Conservation (phyloP, 495 filamentous ascomycete species). For the Daldinia concentrica region DNA sequence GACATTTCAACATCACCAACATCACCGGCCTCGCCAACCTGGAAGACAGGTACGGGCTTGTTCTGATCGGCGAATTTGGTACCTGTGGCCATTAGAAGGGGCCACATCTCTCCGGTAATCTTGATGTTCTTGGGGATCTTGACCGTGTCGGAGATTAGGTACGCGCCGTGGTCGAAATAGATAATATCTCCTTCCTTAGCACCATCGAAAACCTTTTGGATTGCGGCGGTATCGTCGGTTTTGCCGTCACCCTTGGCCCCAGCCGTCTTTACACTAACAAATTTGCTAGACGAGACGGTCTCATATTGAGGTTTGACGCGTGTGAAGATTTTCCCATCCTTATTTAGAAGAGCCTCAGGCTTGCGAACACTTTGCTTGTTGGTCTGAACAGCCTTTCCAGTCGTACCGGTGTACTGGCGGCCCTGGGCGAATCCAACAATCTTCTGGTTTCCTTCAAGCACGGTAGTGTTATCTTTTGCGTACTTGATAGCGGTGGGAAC, state of each 20-base stretch:
- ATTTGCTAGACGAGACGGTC: constrained; percentile 61
- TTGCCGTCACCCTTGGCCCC: constrained; percentile 83
- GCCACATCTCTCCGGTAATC: constrained; percentile 92
- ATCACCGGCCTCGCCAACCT: constrained; percentile 83
- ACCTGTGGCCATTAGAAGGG: constrained; percentile 86
- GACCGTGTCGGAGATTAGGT: constrained; percentile 84
- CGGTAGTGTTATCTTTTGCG: constrained; percentile 64
- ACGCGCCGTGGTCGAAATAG: constrained; percentile 93
- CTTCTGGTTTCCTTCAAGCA: constrained; percentile 76
- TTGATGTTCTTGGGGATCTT: constrained; percentile 79
- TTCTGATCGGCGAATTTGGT: constrained; percentile 70
- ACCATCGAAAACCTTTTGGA: constrained; percentile 77
- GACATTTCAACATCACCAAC: constrained; percentile 82
- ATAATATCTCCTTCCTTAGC: constrained; percentile 71
- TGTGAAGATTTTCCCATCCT: constrained; percentile 66
- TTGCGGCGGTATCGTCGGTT: constrained; percentile 72
- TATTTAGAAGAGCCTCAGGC: constrained; percentile 65
- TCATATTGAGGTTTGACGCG: constrained; percentile 81
- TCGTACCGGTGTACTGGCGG: constrained; percentile 64
- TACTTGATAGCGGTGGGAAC: constrained; percentile 61
- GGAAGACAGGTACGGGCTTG: constrained; percentile 77
- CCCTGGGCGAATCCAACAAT: constrained; percentile 81
- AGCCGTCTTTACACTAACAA: constrained; percentile 76
- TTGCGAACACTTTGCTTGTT: constrained; percentile 61
- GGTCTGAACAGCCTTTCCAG: constrained; percentile 60